Base-by-base conservation (phyloP, 257 asterid genomes). In the Marsdenia floribunda region DNA sequence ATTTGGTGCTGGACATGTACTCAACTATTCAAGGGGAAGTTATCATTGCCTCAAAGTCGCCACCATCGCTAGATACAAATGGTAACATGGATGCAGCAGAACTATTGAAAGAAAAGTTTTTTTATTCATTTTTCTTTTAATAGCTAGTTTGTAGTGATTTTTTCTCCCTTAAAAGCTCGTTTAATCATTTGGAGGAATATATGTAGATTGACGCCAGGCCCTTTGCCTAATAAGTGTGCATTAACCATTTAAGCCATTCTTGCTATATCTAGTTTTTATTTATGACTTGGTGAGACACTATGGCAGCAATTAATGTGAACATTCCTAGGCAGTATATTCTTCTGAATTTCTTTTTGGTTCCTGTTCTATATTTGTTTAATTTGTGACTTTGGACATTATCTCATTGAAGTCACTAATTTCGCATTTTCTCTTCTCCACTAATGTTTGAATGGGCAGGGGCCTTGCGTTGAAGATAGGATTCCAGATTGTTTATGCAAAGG, bases 21-120 rank as follows among this genome's bases (percentile, higher is more conserved):
- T 76, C 90, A 29, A 80, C 90, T 80, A 91, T 94, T 80, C 96
- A 90, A 91, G 90, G 91, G 67, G 96, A 86, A 82, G 79, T 75
- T 74, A 73, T 38, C 58, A 46, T 64, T 74, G 79, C 72, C 66
- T 84, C 93, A 42, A 88, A 79, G 70, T 83, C 91, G 75, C 75
- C 82, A 69, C 90, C 81, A 5, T 82, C 80, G 79, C 87, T 88
- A 38, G 86, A 84, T 73, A 61, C 83, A 78, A 85, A 86, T 68
- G 93, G 84, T 71, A 65, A 81, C 83, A 78, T 88, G 88, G 99
- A 88, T 63, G 87, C 90, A 33, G 88, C 98, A 71, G 98, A 89
- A 69, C 86, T 90, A 73, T 86, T 95, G 68, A 95, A 95, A 83
- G 97, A 95, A 80, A 95, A 92, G 99, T 98, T 92, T 19, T n/a